Base-by-base conservation (phyloP, 768 basidiomycete genomes). In the Macrolepiota albuminosa region DNA sequence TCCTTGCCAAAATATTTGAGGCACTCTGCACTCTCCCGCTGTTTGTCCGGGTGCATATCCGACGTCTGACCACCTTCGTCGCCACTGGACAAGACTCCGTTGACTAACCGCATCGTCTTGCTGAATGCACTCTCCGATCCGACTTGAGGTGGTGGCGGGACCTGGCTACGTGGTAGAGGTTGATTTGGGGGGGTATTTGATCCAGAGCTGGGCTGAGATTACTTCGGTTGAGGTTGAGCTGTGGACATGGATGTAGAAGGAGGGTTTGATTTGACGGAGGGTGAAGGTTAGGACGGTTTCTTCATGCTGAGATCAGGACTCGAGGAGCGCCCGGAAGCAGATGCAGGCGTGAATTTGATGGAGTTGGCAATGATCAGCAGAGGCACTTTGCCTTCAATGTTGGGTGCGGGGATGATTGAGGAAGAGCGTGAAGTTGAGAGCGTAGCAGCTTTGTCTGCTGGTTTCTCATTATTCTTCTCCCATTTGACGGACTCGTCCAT, bases 91-190 rank as follows among this genome's bases (percentile, higher is more conserved):
- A 91, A 71, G 40, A 89, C 81, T 0, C 78, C 84, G 63, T 84
- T 85, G 24, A 93, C 81, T 56, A 83, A 84, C 58, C 80, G 81
- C 61, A 92, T 73, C 40, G 88, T 56, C 36, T 56, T 87, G 69
- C 81, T 84, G 16, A 90, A 63, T 40, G 42, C 63, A 24, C 58
- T 45, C 24, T 48, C 50, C 10, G 52, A 31, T 16, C 33, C 43
- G 29, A 7, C n/a, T 59, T 49, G 7, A 63, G 62, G 33, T 65
- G 69, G 31, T 62, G 70, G 1, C 6, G 74, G 73, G 11, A 77
- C 59, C 8, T 64, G 74, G 18, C 82, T 87, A 18, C 96, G 79
- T 0, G 96, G 95, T 0, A 85, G 78, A 0, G 59, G 54, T 16
- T 34, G 48, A 29, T 8, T 36, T 31, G 47, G 54, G 21, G 21